Base-by-base conservation (phyloP, 768 basidiomycete species). In the Rhizopogon rudus region DNA sequence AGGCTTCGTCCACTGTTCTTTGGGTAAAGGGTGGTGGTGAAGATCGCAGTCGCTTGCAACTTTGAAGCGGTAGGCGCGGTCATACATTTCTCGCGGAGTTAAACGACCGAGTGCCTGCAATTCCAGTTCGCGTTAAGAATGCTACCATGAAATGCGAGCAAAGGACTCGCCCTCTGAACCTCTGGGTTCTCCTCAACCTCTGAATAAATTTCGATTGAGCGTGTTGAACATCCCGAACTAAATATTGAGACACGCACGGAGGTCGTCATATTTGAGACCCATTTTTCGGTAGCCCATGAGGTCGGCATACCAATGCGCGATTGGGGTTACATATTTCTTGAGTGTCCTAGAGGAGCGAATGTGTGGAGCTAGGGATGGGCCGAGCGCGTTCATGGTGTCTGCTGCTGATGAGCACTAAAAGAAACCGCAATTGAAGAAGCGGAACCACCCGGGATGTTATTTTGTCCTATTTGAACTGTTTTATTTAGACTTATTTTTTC, bases 261-360 rank as follows among this genome's bases (percentile, higher is more conserved):
- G 83, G 80, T 99, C 96, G 71, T 99, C 96, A 70, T 97, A 95
- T 66, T 81, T 84, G 73, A 98, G 82, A 61, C 96, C 96, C 65
- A 91, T 79, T 65, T 85, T 79, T 62, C 96, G 82, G 79, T 94
- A 91, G 40, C 95, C 93, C 40, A 87, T 71, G 52, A 86, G 73
- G 68, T 88, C 70, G 63, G 87, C 87, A 67, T 97, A 98, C 82
- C 86, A 88, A 61, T 81, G 77, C 7, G 93, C 90, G 54, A 97
- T 48, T 54, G 93, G 93, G 57, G 83, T 86, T 59, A 96, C 61
- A 73, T 81, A 77, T 57, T 74, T 78, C 68, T 79, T 80, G 54
- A 97, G 78, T 22, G 83, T 78, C 63, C 83, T 81, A 28, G 83
- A 86, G 44, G 82, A 79, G 66, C 80, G 80, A 67, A 97, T 76